Base-by-base conservation (phyloP, 2,329 filamentous ascomycete genomes). In the Trichophaea hybrida region DNA sequence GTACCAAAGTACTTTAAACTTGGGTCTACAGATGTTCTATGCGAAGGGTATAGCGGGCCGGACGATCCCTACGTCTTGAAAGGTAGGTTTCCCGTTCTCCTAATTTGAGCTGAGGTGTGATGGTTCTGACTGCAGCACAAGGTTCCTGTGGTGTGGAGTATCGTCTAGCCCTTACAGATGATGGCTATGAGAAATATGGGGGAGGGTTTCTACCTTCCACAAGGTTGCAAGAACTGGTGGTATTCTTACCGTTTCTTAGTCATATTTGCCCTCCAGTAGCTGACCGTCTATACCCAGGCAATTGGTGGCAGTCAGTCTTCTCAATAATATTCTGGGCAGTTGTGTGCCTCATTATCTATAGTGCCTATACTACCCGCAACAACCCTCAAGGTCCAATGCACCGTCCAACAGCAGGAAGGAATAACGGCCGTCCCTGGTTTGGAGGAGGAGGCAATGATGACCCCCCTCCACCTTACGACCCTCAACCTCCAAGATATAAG, bases 61-160 rank as follows among this genome's bases (percentile, higher is more conserved):
- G 81, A 91, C 51, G 93, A 97, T 71, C 81, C 82, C 0, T 94
- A 88, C 71, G 80, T 97, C n/a, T 74, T 97, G 57, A 89, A 86
- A 69, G 93, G 93, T 24, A 48, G 6, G 38, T 49, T 49, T 34
- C 33, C 17, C 17, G 24, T 13, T 49, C 38, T 10, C 24, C 50
- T 35, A 32, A 8, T 35, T 31, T 13, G 7, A 32, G 2, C 17
- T 7, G 17, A 33, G 7, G 17, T 12, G 8, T 35, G 46, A 50
- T 17, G 17, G 24, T 10, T 10, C 38, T 43, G 38, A 43, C 17
- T 8, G 46, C 46, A 50, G 46, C 24, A 24, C 24, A 24, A 64
- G 63, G 64, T 13, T 93, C 86, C 71, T 97, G 91, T 73, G 93
- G 86, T 12, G 90, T 95, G 31, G 88, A 95, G 73, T 97, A 97